Percentiles rank a stretch among this genome's conserved stretches.
Evolutionary conservation across 2,329 filamentous ascomycete genomes (phyloP).

Genomic region (Trichoderma sp.): DNA sequence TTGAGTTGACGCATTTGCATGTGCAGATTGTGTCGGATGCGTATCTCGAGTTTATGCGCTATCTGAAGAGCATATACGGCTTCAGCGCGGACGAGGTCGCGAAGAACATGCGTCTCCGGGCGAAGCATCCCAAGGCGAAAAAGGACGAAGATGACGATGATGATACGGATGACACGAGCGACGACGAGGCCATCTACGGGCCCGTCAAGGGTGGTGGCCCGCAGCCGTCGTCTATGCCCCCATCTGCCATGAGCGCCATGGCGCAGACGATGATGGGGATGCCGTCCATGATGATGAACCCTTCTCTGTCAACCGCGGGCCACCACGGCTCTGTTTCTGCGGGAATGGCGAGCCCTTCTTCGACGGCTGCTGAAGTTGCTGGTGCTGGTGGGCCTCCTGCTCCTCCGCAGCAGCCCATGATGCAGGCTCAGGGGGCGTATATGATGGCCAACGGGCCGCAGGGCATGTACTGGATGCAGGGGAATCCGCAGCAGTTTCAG

Average conservation of each 20-base stretch:
- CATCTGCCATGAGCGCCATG: neutral
- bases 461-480: conserved; percentile 1
- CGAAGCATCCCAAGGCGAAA: neutral
- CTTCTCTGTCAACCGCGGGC: neutral
- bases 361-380: neutral
- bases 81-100: neutral
- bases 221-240: neutral
- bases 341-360: neutral
- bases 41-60: conserved; percentile 33
- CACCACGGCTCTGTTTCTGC: neutral
- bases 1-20: conserved; percentile 29
- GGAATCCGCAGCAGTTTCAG: neutral
- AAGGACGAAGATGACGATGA: conserved; percentile 2
- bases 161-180: neutral
- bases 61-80: conserved; percentile 30
- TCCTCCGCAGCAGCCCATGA: neutral
- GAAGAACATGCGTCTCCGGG: conserved; percentile 15
- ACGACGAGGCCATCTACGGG: neutral
- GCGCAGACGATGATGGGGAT: neutral
- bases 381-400: neutral
- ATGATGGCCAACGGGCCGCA: neutral
- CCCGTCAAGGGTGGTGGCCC: neutral
- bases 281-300: neutral
- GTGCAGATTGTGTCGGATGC: conserved; percentile 32
- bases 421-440: neutral